Percentiles rank a stretch among this genome's conserved stretches.
Conservation (phyloP, 352 stramenopile genomes). For the Pythium biforme region DNA sequence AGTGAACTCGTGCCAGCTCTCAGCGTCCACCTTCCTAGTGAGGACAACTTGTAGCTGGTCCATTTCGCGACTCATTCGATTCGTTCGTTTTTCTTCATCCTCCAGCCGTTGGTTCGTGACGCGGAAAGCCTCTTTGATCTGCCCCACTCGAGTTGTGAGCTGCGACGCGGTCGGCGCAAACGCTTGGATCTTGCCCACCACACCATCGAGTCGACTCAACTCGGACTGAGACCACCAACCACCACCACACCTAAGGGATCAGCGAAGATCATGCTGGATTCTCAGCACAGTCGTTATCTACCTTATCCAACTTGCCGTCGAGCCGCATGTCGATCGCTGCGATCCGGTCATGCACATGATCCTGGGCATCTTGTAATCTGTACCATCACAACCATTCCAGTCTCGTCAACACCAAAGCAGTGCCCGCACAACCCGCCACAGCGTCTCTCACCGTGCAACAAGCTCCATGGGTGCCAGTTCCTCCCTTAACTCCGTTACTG, state of each 20-base stretch:
- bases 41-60: neutral
- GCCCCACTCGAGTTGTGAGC: slow-evolving; percentile 29
- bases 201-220: slow-evolving; percentile 37
- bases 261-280: neutral
- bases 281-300: too few relatives aligned
- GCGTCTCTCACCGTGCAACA: slow-evolving; percentile 2
- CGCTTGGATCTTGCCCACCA: slow-evolving; percentile 53
- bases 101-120: neutral
- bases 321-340: slow-evolving; percentile 42
- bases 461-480: slow-evolving; percentile 19
- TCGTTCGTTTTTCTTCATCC: neutral
- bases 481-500: neutral
- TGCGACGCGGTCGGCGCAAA: slow-evolving; percentile 43
- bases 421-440: neutral
- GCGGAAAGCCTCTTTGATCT: slow-evolving; percentile 4
- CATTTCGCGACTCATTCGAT: neutral
- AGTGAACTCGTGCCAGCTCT: slow-evolving; percentile 11
- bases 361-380: slow-evolving; percentile 52
- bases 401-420: too few relatives aligned
- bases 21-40: neutral
- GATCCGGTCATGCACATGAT: slow-evolving; percentile 42
- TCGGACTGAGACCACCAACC: slow-evolving; percentile 44
- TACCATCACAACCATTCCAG: too few relatives aligned
- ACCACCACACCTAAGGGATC: neutral
- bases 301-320: slow-evolving; percentile 67